phyloP scores from a whole-genome alignment of 148 eudicot genomes.

The Chenopodium formosanum region DNA sequence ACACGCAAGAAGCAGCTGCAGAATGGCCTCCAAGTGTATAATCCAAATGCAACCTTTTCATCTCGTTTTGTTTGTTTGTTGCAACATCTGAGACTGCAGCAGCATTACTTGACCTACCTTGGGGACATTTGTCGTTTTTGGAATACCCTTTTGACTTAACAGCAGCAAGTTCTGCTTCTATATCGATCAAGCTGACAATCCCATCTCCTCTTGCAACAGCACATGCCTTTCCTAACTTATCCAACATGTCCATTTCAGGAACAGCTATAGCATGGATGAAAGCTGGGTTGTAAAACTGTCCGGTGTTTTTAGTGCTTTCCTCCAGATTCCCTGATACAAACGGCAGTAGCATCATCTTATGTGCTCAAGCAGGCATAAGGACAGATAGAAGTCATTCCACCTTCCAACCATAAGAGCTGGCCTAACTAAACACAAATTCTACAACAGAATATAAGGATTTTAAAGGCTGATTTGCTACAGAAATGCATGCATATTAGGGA shows the following conservation, averaged over 20 bases:
- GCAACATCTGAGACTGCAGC: constrained; percentile 32
- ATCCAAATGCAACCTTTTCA: constrained; percentile 63
- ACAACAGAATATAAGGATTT: not conserved
- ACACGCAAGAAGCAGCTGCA: constrained; percentile 92
- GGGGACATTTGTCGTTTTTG: constrained; percentile 38
- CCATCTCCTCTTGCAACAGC: constrained; percentile 96
- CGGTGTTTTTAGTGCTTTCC: constrained; percentile 34
- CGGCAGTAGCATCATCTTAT: not conserved
- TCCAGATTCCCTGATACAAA: constrained; percentile 39
- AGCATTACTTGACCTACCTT: constrained; percentile 36
- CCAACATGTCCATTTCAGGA: constrained; percentile 80
- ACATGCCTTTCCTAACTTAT: constrained; percentile 70
- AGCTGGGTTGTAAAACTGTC: constrained; percentile 76
- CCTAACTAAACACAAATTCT: not conserved
- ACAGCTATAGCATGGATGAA: constrained; percentile 88
- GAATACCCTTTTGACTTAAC: constrained; percentile 41
- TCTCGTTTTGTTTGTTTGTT: constrained; percentile 33
- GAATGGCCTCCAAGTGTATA: constrained; percentile 79
- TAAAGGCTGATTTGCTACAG: not conserved
- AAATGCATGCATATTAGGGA: not conserved
- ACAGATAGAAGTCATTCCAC: not conserved
- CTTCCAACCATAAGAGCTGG: not conserved
- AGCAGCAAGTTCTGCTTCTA: constrained; percentile 64
- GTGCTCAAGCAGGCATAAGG: constrained; percentile 10
- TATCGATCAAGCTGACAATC: constrained; percentile 67